phyloP scores from a whole-genome alignment of 192 early-diverging fungal species.

The Rhizophagus prolifer region DNA sequence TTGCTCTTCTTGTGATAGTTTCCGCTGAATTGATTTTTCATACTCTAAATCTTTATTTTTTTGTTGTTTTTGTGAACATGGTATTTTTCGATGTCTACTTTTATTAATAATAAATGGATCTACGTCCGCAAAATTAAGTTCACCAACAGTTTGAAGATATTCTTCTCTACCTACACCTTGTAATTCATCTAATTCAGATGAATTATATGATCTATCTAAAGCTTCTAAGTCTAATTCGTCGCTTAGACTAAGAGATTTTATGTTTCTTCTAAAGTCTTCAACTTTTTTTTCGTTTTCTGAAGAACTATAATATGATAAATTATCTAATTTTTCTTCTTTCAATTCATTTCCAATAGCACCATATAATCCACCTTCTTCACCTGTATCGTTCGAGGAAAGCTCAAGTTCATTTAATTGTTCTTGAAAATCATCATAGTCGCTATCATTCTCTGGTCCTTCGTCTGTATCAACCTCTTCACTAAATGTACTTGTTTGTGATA shows the following conservation, averaged over 20 bases:
- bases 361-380: neutral
- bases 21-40: too few species aligned
- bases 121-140: neutral
- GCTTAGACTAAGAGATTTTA: neutral
- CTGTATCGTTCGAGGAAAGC: neutral
- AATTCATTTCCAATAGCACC: neutral
- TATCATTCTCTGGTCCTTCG: neutral
- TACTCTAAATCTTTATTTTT: neutral
- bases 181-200: neutral
- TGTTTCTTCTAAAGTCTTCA: neutral
- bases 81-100: neutral
- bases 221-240: neutral
- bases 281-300: neutral
- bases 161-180: neutral
- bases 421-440: neutral
- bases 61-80: too few species aligned
- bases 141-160: neutral
- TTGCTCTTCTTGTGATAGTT: too few species aligned
- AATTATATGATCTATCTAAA: too few species aligned
- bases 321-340: too few species aligned
- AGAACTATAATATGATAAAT: neutral
- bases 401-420: neutral
- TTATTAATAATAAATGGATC: neutral
- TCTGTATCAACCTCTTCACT: neutral
- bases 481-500: neutral